Percentiles rank a stretch among this genome's conserved stretches.
Evolutionary conservation across 1,284 basidiomycete species (phyloP).

Genomic region (Puccinia polysora): DNA sequence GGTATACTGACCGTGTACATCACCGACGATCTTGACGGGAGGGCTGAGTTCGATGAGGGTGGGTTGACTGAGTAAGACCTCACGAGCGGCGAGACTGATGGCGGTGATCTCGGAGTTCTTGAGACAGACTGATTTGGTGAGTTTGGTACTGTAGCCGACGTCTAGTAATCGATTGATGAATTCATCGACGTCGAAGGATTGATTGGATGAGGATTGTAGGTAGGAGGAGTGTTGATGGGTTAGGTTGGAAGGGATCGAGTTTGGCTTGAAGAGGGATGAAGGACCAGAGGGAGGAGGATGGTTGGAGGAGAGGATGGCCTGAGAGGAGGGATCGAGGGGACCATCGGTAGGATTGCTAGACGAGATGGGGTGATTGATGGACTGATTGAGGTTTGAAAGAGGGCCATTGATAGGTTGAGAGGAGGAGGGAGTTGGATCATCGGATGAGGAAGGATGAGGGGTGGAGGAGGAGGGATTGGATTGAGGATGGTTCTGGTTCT

Average conservation of each 20-base stretch:
- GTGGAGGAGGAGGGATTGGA: not conserved
- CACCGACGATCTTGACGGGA: slow-evolving; percentile 98
- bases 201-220: slow-evolving; percentile 45
- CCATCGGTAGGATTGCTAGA: too few species aligned
- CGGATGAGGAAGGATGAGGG: not conserved
- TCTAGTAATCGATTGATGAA: slow-evolving; percentile 96
- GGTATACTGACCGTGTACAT: slow-evolving; percentile 97
- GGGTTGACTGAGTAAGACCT: slow-evolving; percentile 93
- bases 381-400: not conserved
- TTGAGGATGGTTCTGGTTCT: too few species aligned
- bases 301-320: not conserved
- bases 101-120: slow-evolving; percentile 95
- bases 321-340: not conserved
- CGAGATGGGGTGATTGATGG: slow-evolving; percentile 13
- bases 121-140: slow-evolving; percentile 89
- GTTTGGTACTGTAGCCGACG: slow-evolving; percentile 95
- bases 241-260: not conserved
- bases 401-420: not conserved
- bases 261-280: too few species aligned
- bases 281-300: too few species aligned
- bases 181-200: slow-evolving; percentile 85
- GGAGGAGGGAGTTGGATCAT: not conserved
- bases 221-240: not conserved
- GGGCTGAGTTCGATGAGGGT: slow-evolving; percentile 96
- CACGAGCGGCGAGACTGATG: slow-evolving; percentile 92